Evolutionary conservation across 257 asterid species (phyloP).

Genomic region (Solanum raphanifolium): DNA sequence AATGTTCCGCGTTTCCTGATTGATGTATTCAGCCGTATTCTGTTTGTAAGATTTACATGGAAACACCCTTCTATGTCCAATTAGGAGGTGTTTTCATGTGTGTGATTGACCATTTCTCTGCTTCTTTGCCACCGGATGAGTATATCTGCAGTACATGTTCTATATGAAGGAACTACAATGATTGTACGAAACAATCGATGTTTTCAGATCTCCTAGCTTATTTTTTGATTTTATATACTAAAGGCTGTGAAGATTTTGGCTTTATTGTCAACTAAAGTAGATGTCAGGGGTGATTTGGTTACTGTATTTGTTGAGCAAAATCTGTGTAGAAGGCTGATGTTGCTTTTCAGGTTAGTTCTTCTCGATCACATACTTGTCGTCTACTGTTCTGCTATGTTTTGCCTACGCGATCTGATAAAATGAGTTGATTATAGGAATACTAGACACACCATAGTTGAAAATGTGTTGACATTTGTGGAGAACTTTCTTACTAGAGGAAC

Average conservation of each 20-base stretch:
- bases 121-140: background rate
- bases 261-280: background rate
- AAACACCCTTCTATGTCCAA: background rate
- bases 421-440: background rate
- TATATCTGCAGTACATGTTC: background rate
- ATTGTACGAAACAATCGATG: background rate
- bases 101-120: background rate
- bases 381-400: background rate
- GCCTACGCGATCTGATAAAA: background rate
- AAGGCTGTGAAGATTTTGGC: background rate
- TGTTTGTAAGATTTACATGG: background rate
- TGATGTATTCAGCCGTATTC: background rate
- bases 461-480: background rate
- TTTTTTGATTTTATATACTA: background rate
- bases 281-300: background rate
- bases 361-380: background rate
- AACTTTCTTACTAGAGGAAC: background rate
- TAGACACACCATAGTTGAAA: background rate
- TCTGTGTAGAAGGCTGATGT: background rate
- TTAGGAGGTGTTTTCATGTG: background rate
- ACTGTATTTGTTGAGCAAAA: background rate
- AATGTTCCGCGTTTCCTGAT: background rate
- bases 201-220: background rate
- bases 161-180: background rate
- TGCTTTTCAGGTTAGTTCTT: background rate